phyloP scores from a whole-genome alignment of 73 alveolate genomes.

The Paramecium tetraurelia region DNA sequence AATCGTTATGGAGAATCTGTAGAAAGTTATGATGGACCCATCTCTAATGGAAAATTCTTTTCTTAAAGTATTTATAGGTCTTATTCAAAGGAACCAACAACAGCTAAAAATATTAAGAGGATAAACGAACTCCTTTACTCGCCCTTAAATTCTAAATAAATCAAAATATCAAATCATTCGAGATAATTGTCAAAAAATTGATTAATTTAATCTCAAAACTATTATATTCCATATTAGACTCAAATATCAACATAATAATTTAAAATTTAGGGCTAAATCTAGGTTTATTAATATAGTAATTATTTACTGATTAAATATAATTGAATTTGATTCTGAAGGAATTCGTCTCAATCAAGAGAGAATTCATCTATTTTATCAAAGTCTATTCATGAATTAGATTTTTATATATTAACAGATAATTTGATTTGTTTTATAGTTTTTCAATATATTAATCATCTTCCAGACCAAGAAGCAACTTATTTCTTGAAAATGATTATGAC shows the following conservation, averaged over 20 bases:
- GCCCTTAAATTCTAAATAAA: neutral
- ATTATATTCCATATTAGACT: neutral
- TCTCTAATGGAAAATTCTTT: neutral
- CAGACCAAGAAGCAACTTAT: slow-evolving; percentile 48
- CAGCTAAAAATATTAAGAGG: neutral
- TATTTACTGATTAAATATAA: neutral
- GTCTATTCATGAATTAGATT: neutral
- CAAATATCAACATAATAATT: too few species aligned
- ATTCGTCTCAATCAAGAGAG: neutral
- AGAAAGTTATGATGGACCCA: neutral
- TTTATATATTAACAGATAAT: neutral
- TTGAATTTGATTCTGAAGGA: neutral
- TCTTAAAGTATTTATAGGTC: neutral
- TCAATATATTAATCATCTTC: slow-evolving; percentile 40
- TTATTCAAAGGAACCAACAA: neutral
- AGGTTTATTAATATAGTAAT: neutral
- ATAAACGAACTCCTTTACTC: neutral
- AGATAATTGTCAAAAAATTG: neutral
- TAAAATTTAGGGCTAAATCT: too few species aligned
- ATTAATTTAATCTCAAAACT: neutral
- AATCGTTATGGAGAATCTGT: neutral
- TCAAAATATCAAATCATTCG: neutral
- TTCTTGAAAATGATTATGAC: slow-evolving; percentile 35
- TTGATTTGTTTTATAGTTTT: neutral
- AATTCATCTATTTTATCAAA: neutral